Percentiles rank a stretch among this genome's conserved stretches.
These are phyloP conservation scores for Psilocybe cyanescens DNA, from an alignment of 768 basidiomycete species.

Conservation along the genomic window DNA sequence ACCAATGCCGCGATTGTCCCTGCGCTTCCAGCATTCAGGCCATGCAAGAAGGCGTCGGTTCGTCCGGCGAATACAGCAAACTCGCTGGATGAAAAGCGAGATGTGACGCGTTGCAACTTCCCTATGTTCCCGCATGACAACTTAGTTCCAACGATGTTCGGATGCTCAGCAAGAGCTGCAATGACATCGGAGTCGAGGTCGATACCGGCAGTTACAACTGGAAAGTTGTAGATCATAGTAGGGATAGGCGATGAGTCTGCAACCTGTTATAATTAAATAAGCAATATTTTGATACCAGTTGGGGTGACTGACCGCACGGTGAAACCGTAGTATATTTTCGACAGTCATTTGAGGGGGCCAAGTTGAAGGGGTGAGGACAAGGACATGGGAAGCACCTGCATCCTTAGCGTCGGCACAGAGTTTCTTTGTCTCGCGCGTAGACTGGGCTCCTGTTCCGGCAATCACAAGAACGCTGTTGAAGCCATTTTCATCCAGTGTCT, in stretches of 20 bases:
- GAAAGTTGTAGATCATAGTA: constrained; percentile 87
- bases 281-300: too few species aligned
- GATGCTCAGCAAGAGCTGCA: constrained; percentile 68
- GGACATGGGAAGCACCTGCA: constrained; percentile 80
- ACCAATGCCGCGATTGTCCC: constrained; percentile 70
- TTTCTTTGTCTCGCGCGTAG: constrained; percentile 72
- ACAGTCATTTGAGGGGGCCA: constrained; percentile 69
- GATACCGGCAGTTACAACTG: constrained; percentile 77
- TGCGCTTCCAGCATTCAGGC: constrained; percentile 62
- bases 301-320: constrained; percentile 51
- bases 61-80: constrained; percentile 81
- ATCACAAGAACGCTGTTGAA: constrained; percentile 71
- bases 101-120: constrained; percentile 77
- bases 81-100: constrained; percentile 51
- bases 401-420: constrained; percentile 76
- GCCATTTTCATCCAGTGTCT: constrained; percentile 74
- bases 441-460: constrained; percentile 85
- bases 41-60: constrained; percentile 69
- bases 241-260: constrained; percentile 71
- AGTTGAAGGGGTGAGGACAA: constrained; percentile 75
- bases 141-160: constrained; percentile 86
- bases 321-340: constrained; percentile 68
- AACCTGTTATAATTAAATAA: constrained; percentile 44
- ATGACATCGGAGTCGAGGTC: constrained; percentile 86
- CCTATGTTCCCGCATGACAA: constrained; percentile 87